Percentiles rank a stretch among this genome's conserved stretches.
These are phyloP conservation scores for Calonectria naviculata DNA, from an alignment of 2,329 filamentous ascomycete genomes.

Conservation along the genomic window DNA sequence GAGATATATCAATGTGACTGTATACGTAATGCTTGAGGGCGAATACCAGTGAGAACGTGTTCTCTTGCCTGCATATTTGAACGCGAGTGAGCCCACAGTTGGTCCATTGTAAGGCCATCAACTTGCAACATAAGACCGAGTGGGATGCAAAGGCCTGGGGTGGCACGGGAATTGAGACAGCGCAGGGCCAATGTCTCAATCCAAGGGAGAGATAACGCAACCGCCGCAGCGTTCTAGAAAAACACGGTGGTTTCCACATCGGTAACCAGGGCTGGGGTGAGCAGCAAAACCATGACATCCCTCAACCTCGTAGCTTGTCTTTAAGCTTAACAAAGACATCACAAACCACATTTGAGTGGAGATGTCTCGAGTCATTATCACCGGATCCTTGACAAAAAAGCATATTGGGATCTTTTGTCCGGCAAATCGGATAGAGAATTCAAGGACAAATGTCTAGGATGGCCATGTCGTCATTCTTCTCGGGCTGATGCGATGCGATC, in stretches of 20 bases:
- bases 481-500: slow-evolving; percentile 16
- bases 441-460: background rate
- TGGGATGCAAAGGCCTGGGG: slow-evolving; percentile 13
- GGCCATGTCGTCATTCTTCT: slow-evolving; percentile 19
- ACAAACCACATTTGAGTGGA: background rate
- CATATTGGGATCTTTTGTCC: background rate
- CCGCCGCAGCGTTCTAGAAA: background rate
- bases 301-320: background rate
- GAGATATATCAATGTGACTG: background rate
- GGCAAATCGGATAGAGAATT: background rate
- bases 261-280: background rate
- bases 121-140: background rate
- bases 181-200: slow-evolving; percentile 8
- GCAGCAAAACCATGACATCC: background rate
- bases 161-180: background rate
- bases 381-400: background rate
- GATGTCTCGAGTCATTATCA: background rate
- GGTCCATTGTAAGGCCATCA: slow-evolving; percentile 9
- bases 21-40: background rate
- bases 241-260: background rate
- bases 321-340: background rate
- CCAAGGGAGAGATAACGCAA: slow-evolving; percentile 25
- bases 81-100: slow-evolving; percentile 1
- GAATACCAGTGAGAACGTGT: background rate
- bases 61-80: background rate